Conservation (phyloP, 2,329 filamentous ascomycete genomes). For the Neofusicoccum ribis region DNA sequence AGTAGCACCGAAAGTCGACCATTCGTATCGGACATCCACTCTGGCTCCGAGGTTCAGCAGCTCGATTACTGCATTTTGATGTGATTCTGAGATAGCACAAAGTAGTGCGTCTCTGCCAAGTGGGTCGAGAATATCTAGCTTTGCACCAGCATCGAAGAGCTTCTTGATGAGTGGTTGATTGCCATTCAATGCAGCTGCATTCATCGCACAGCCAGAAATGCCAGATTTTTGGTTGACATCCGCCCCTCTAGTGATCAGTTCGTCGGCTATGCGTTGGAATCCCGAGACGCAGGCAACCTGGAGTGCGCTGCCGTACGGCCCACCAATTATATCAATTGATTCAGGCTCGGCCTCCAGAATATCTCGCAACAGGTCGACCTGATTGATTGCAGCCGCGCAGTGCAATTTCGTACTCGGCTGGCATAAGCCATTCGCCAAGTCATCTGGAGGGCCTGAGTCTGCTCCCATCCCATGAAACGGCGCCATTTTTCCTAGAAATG, state of each 20-base stretch:
- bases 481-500: no score
- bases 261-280: neutral
- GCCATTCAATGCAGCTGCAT: neutral
- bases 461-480: no score
- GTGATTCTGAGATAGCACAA: fast-evolving
- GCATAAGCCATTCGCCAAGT: no score
- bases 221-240: neutral
- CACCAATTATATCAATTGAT: neutral
- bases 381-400: no score
- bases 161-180: neutral
- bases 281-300: neutral
- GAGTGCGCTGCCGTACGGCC: neutral
- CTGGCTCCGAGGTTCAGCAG: neutral
- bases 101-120: neutral
- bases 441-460: no score
- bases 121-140: neutral
- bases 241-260: neutral
- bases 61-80: no score
- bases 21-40: neutral
- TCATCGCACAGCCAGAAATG: neutral
- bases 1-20: no score
- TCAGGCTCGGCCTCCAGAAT: neutral
- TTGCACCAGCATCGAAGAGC: neutral
- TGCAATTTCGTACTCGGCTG: neutral
- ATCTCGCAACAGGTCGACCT: neutral